A percentile compares a stretch with the other conserved stretches of the same genome.
Conservation (phyloP, 2,329 filamentous ascomycete genomes). For the Ophiostoma sp. region DNA sequence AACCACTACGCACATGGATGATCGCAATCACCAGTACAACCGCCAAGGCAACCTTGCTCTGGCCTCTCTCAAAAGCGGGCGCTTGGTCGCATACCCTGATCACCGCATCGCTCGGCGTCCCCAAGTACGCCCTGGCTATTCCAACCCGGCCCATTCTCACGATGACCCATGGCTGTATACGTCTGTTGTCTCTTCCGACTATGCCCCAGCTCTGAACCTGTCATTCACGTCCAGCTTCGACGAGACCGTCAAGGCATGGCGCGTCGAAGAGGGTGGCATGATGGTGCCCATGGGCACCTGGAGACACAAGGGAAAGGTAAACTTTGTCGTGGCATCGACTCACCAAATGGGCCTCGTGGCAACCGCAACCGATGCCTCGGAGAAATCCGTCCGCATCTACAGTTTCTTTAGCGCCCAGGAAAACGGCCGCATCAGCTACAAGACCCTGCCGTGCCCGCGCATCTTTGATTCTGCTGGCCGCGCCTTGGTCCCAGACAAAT, state of each 20-base stretch:
- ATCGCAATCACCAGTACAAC: constrained; percentile 61
- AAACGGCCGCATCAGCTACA: constrained; percentile 37
- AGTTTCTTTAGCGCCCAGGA: constrained; percentile 36
- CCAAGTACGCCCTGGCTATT: constrained; percentile 42
- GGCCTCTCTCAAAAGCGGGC: constrained; percentile 44
- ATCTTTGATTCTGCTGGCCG: constrained; percentile 33
- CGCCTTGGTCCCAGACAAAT: constrained; percentile 40
- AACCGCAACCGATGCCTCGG: constrained; percentile 53
- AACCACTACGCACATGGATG: constrained; percentile 57
- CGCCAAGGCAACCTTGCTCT: constrained; percentile 58
- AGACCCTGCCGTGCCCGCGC: constrained; percentile 40
- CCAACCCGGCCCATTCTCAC: constrained; percentile 52
- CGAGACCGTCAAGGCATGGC: constrained; percentile 57
- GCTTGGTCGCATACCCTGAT: constrained; percentile 48
- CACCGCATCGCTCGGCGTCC: constrained; percentile 48
- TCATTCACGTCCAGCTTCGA: constrained; percentile 60
- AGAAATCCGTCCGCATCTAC: constrained; percentile 55
- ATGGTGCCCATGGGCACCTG: constrained; percentile 49
- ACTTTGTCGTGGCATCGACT: constrained; percentile 55
- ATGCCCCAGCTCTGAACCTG: constrained; percentile 41
- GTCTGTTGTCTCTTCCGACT: constrained; percentile 58
- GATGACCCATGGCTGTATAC: constrained; percentile 61
- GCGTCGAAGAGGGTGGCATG: constrained; percentile 32
- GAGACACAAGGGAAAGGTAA: constrained; percentile 54
- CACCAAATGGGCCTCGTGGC: constrained; percentile 48